Base-by-base conservation (phyloP, 208 protist genomes). In the Trypanosoma melophagium region DNA sequence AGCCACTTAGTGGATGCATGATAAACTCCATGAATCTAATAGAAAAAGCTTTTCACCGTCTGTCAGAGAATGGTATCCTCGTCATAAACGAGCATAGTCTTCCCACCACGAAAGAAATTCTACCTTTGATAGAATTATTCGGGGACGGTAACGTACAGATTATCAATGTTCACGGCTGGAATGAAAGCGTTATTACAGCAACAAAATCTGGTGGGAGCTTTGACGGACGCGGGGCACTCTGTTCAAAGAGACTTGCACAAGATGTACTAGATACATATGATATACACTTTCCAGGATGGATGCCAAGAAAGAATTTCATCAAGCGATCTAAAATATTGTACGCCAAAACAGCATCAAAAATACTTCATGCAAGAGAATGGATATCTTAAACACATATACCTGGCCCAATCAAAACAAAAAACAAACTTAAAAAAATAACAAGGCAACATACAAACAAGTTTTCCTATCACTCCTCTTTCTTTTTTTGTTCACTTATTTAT, bases 101-200 rank as follows among this genome's bases (percentile, higher is more conserved):
- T 8, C 87, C 87, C 7, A 79, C 71, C 2, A 53, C 60, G 0
- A 54, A 74, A 38, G 49, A 72, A 0, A 64, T 93, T 10, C 21
- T 61, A 7, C 77, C 79, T 22, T 80, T 84, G 50, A 35, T 51
- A 7, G 53, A 72, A 8, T 71, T 86, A 4, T 86, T 86, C 40
- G 84, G 87, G 12, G 59, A 74, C 24, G 74, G 74, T 16, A 86
- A 87, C 51, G 80, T 93, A 35, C 82, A 88, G 38, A 77, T 78
- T 31, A 81, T 93, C 9, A 93, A 93, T 49, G 44, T 93, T 63
- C 81, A 74, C 51, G 87, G 87, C 3, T 93, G 83, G 84, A 89
- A 85, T 28, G 87, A 93, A 59, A 87, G 84, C 53, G 76, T 93
- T 12, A 74, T 90, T 7, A 71, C 82, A 14, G 83, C 80, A 57